phyloP scores from a whole-genome alignment of 2,329 filamentous ascomycete genomes.

The Fusarium beomiforme region DNA sequence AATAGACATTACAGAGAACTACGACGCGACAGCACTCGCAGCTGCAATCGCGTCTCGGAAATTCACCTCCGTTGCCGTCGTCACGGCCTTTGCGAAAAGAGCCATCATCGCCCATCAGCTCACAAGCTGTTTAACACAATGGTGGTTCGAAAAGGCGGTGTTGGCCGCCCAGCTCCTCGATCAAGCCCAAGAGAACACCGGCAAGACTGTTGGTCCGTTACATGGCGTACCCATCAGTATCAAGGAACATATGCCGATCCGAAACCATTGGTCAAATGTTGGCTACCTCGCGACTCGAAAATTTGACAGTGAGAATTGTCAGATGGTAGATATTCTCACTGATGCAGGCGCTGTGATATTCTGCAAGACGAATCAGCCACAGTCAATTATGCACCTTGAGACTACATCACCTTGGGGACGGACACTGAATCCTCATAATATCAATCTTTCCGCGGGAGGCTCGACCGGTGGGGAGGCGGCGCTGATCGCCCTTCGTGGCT shows the following conservation, averaged over 20 bases:
- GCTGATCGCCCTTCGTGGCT: conserved; percentile 51
- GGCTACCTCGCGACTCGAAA: conserved; percentile 62
- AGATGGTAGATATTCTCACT: conserved; percentile 65
- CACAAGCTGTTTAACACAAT: conserved; percentile 61
- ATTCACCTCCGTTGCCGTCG: conserved; percentile 52
- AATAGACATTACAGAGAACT: conserved; percentile 58
- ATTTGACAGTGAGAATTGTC: conserved; percentile 60
- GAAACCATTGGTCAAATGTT: conserved; percentile 57
- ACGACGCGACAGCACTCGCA: conserved; percentile 55
- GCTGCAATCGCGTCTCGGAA: conserved; percentile 49
- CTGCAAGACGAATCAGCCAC: conserved; percentile 70
- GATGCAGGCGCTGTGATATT: conserved; percentile 61
- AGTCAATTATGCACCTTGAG: conserved; percentile 64
- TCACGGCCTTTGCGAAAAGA: conserved; percentile 62
- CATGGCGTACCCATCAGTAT: conserved; percentile 42
- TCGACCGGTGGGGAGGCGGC: conserved; percentile 66
- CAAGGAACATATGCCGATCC: conserved; percentile 66
- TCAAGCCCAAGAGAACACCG: conserved; percentile 49
- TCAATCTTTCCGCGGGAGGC: conserved; percentile 68
- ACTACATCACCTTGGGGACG: conserved; percentile 68
- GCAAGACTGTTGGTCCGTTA: conserved; percentile 37
- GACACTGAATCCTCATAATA: conserved; percentile 69
- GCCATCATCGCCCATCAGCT: conserved; percentile 66
- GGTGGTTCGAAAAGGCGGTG: conserved; percentile 61
- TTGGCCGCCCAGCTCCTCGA: conserved; percentile 54